phyloP scores from a whole-genome alignment of 2,329 filamentous ascomycete species.

The Arthrobotrys megalospora region DNA sequence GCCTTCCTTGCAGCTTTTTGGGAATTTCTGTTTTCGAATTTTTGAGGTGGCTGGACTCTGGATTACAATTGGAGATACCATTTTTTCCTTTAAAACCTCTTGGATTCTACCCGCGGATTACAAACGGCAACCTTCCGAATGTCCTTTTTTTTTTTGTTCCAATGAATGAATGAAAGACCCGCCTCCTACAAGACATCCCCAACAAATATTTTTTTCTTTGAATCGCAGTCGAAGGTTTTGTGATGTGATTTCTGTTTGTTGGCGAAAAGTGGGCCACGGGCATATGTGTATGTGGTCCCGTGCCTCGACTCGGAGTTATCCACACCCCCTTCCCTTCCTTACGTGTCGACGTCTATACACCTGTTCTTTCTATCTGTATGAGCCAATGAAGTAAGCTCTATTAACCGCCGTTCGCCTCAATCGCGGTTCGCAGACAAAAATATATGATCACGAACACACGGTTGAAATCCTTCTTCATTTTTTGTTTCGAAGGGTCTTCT shows the following conservation, averaged over 20 bases:
- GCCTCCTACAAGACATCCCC: neutral
- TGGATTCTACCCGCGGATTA: conserved; percentile 16
- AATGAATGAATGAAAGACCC: too few species aligned
- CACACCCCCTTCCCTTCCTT: neutral
- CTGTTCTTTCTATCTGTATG: too few species aligned
- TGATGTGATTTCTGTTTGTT: too few species aligned
- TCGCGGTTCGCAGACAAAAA: neutral
- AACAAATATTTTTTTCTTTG: neutral
- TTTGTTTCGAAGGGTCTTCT: neutral
- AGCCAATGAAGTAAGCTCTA: neutral
- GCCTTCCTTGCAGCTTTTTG: neutral
- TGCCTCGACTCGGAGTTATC: conserved; percentile 1
- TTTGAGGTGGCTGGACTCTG: neutral
- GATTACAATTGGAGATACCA: too few species aligned
- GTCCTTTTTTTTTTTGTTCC: neutral
- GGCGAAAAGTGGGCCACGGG: too few species aligned
- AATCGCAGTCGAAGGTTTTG: too few species aligned
- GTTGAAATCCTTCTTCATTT: neutral
- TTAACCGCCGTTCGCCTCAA: neutral
- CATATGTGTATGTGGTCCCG: neutral
- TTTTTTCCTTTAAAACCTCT: neutral
- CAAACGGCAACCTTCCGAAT: neutral
- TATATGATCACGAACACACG: neutral
- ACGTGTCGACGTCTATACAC: too few species aligned
- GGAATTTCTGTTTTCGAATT: neutral